These are phyloP conservation scores for Boletus rubropictus DNA, from an alignment of 768 basidiomycete species.

Conservation along the genomic window DNA sequence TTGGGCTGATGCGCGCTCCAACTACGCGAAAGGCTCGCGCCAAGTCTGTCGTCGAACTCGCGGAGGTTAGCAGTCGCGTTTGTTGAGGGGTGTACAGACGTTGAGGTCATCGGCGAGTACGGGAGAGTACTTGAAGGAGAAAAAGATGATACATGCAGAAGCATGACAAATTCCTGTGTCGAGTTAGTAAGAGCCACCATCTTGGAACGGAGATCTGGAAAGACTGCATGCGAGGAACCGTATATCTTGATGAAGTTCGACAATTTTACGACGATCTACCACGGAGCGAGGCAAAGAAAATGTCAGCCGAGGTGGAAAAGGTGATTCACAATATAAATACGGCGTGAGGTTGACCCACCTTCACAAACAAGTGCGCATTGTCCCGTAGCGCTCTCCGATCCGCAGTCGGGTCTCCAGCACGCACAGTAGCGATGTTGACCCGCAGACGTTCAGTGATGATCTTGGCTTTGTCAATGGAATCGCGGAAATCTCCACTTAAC, in stretches of 20 bases:
- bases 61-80: conserved; percentile 13
- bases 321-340: not conserved
- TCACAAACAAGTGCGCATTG: conserved; percentile 75
- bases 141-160: conserved; percentile 81
- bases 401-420: conserved; percentile 47
- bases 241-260: conserved; percentile 67
- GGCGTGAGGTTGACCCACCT: conserved; percentile 41
- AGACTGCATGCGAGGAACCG: conserved; percentile 51
- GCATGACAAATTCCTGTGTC: conserved; percentile 82
- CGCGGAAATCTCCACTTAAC: conserved; percentile 40
- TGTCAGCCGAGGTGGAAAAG: conserved; percentile 4
- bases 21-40: conserved; percentile 52
- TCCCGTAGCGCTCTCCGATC: conserved; percentile 65
- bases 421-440: conserved; percentile 51
- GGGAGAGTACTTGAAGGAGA: conserved; percentile 55
- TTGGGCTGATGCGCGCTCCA: conserved; percentile 49
- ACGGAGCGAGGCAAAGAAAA: not conserved
- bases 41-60: conserved; percentile 43
- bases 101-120: conserved; percentile 51
- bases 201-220: conserved; percentile 56
- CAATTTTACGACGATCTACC: conserved; percentile 70
- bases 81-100: conserved; percentile 19
- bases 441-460: conserved; percentile 58
- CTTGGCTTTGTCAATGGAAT: conserved; percentile 56
- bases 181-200: conserved; percentile 75